phyloP scores from a whole-genome alignment of 345 rosid species.

The Eucalyptus melliodora region DNA sequence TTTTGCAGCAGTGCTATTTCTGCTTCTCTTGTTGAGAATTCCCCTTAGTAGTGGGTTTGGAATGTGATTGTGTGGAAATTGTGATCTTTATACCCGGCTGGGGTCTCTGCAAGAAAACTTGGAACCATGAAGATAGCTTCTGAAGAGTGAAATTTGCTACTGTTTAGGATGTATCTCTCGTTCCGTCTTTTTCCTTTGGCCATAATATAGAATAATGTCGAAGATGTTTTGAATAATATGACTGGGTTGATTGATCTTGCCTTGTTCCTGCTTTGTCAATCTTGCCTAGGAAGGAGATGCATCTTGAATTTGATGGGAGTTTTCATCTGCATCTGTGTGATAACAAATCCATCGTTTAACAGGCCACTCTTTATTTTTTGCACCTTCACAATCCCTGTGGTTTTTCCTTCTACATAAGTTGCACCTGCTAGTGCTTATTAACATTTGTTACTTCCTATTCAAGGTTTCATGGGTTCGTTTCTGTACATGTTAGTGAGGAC shows the following conservation, averaged over 20 bases:
- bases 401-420: neutral
- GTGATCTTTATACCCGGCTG: neutral
- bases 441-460: neutral
- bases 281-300: neutral
- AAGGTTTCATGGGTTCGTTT: neutral
- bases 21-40: neutral
- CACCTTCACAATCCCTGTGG: neutral
- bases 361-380: neutral
- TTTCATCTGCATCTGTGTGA: neutral
- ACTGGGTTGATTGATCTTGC: neutral
- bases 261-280: neutral
- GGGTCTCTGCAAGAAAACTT: neutral
- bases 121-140: neutral
- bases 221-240: neutral
- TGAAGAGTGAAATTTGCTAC: neutral
- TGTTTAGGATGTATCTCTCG: neutral
- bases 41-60: neutral
- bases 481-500: neutral
- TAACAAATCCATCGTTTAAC: neutral
- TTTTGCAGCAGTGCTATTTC: neutral
- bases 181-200: neutral
- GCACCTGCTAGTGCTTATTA: neutral
- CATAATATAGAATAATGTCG: neutral
- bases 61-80: neutral
- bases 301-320: neutral